Evolutionary conservation across 768 basidiomycete species (phyloP), one percentile per base, ranked within the genome.

Genomic region (Russula brevipes): DNA sequence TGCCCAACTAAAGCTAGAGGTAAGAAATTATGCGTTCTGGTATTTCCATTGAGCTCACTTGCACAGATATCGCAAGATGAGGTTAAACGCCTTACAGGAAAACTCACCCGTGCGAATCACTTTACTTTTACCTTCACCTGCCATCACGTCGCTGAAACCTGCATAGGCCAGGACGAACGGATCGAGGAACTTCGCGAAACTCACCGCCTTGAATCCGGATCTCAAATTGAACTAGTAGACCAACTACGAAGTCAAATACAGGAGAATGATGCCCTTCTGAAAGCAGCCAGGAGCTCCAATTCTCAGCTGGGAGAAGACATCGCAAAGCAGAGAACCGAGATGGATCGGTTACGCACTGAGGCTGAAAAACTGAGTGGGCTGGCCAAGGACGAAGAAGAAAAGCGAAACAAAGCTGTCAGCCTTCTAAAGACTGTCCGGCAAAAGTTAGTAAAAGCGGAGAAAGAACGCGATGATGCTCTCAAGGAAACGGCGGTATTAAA

Each of bases 371-470:
- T 81, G 3, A 86, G 85, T 66, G 77, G 76, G 19, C 59, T 78
- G 10, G 87, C 85, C 5, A 97, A 91, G 73, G 95, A 98, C 64
- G 97, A 98, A 72, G 97, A 98, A 73, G 97, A 99, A 75, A 98
- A 99, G 75, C 85, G 96, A 12, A 84, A 86, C 19, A 99, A 98
- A 70, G 95, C 95, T 0, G 89, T 98, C 67, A 88, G 86, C 55
- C 76, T 98, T 33, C 78, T 99, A 61, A 98, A 98, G 76, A 94
- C 94, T 1, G 91, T 98, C n/a, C 78, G 97, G 59, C 88, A 94
- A 75, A 99, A 98, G 73, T 77, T 96, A n/a, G 92, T 98, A 35
- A 98, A 94, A 71, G 87, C 93, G 5, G 96, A 98, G 75, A 94
- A 94, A 77, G 94, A 96, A 30, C 84, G 84, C 68, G 94, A 98